A percentile compares a stretch with the other conserved stretches of the same genome.
phyloP scores from a whole-genome alignment of 164 flowering plant genomes.

The Macadamia integrifolia region DNA sequence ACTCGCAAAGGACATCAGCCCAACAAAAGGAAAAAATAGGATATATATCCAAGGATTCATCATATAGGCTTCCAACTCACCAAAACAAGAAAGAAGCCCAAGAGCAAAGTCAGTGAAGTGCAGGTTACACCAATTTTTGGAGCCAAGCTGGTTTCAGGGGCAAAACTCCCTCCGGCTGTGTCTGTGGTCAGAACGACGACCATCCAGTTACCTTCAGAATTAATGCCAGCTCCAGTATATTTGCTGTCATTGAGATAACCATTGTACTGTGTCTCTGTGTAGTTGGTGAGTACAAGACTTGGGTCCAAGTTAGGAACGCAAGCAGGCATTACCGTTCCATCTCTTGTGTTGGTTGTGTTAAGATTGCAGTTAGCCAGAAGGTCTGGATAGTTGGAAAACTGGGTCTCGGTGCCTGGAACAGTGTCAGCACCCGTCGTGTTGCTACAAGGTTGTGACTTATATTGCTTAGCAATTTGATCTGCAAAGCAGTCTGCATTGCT shows the following conservation, averaged over 20 bases:
- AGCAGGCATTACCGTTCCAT: conserved; percentile 58
- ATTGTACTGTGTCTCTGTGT: conserved; percentile 55
- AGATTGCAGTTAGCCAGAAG: conserved; percentile 57
- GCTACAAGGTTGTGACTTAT: conserved; percentile 48
- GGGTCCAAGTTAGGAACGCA: conserved; percentile 58
- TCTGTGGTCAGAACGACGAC: conserved; percentile 54
- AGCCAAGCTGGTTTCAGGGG: conserved; percentile 2
- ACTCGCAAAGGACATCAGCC: too few relatives aligned
- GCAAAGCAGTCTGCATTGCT: conserved; percentile 80
- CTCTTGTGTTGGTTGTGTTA: conserved; percentile 49
- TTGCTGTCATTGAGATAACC: conserved; percentile 31
- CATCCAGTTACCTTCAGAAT: conserved; percentile 57
- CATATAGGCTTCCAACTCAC: too few relatives aligned
- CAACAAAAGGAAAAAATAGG: too few relatives aligned
- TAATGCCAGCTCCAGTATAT: conserved; percentile 52
- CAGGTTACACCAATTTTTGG: not conserved
- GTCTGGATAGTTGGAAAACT: conserved; percentile 39
- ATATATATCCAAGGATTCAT: too few relatives aligned
- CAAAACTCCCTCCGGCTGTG: conserved; percentile 42
- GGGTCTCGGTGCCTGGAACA: conserved; percentile 29
- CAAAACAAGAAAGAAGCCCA: not conserved
- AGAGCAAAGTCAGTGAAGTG: not conserved
- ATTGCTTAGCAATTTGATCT: conserved; percentile 46
- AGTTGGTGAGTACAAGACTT: conserved; percentile 54
- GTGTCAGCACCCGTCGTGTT: conserved; percentile 26